Evolutionary conservation across 768 basidiomycete species (phyloP).

Genomic region (Boletellus ananas): DNA sequence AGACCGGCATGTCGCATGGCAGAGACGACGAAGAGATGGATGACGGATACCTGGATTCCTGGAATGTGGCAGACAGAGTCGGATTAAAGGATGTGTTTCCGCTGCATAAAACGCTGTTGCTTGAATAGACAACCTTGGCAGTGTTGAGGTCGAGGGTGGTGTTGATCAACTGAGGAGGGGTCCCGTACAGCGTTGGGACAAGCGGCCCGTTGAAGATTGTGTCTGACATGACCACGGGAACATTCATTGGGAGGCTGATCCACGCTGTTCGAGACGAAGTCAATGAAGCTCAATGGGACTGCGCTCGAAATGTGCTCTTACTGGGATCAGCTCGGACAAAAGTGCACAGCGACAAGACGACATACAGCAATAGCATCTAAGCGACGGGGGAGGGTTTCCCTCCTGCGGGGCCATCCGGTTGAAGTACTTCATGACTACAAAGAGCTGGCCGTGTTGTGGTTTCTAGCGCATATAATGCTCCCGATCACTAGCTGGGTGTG

Average conservation of each 20-base stretch:
- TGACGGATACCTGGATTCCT: constrained; percentile 11
- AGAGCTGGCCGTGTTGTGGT: too few relatives aligned
- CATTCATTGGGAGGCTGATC: constrained; percentile 15
- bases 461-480: too few relatives aligned
- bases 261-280: constrained; percentile 8
- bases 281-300: neutral
- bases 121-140: constrained; percentile 21
- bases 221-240: constrained; percentile 10
- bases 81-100: constrained; percentile 17
- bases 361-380: neutral
- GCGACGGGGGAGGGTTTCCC: neutral
- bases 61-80: constrained; percentile 12
- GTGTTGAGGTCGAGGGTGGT: constrained; percentile 17
- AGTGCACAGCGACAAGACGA: neutral
- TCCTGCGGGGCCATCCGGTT: too few relatives aligned
- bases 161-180: constrained; percentile 15
- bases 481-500: too few relatives aligned
- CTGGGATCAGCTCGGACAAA: constrained; percentile 1
- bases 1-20: neutral
- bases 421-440: too few relatives aligned
- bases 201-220: constrained; percentile 13
- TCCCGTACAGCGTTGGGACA: constrained; percentile 16
- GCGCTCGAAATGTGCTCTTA: neutral
- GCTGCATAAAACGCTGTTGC: constrained; percentile 18
- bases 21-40: neutral